Conservation (phyloP, 768 basidiomycete species). For the Lyophyllum semitale region DNA sequence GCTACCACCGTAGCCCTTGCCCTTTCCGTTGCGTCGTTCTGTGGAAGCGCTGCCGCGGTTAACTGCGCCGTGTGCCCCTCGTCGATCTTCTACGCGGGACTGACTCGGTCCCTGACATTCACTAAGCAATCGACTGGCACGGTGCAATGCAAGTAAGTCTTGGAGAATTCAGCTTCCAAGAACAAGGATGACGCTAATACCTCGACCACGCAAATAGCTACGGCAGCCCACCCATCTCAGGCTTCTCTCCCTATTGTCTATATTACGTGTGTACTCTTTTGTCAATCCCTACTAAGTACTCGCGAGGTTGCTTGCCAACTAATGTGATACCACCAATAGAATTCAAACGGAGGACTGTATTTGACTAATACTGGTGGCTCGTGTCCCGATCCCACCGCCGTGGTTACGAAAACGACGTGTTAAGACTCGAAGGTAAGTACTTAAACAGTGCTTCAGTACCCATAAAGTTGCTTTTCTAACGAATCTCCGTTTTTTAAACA, state of each 20-base stretch:
- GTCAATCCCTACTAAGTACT: too few relatives aligned
- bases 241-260: background rate
- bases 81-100: constrained; percentile 10
- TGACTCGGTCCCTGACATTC: constrained; percentile 7
- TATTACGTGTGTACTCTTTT: background rate
- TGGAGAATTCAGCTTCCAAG: background rate
- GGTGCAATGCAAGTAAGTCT: constrained; percentile 14
- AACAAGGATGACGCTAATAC: background rate
- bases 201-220: background rate
- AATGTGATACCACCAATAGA: background rate
- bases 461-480: background rate
- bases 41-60: background rate
- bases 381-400: background rate
- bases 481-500: background rate
- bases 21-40: constrained; percentile 3
- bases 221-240: background rate
- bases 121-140: background rate
- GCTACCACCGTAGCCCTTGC: background rate
- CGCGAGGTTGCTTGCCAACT: too few relatives aligned
- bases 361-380: background rate
- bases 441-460: background rate
- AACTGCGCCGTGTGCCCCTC: constrained; percentile 11
- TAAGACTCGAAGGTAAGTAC: background rate
- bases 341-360: background rate
- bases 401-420: background rate